Base-by-base conservation (phyloP, 2,329 filamentous ascomycete genomes). In the Microcera coccophila region DNA sequence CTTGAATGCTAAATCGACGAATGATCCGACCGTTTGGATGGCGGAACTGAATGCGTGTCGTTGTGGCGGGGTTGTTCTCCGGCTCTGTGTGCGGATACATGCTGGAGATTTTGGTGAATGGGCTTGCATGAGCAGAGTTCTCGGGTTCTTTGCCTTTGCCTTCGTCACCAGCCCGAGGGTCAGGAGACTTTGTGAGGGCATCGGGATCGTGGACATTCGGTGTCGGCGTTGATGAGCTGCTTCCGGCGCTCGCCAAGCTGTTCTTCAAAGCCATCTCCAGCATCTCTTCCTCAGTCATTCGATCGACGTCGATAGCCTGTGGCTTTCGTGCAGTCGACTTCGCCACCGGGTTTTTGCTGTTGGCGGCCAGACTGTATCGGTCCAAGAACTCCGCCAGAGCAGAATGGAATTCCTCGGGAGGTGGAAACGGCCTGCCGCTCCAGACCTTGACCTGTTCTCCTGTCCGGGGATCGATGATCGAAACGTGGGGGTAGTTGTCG, bases 221-320 rank as follows among this genome's bases (percentile, higher is more conserved):
- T 44, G 61, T 66, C 16, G 67, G 66, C 12, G 62, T 60, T 10
- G 64, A 62, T 9, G 62, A 57, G 57, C 61, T 49, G 58, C 62
- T 62, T 14, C 52, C 54, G 18, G 55, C 62, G 2, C 75, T 78
- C 12, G 81, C 83, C 35, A 97, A 70, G 61, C 90, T 96, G 68
- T 94, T 93, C 63, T 90, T 82, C 61, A 98, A 66, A 0, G 93
- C 93, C 78, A 96, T 83, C 65, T 96, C 86, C 54, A 98, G 72
- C 90, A 95, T 95, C 69, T 98, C 90, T 38, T 97, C 90, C 62
- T 98, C 93, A 0, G 89, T 95, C 84, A 98, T 91, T 29, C 86
- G 82, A 45, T 86, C 85, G 2, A 96, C 79, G 52, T 91, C 87
- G 41, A 87, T 75, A 39, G 79, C 74, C 60, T 84, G 84, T 35